Percentiles rank a stretch among this genome's conserved stretches.
phyloP scores from a whole-genome alignment of 192 early-diverging fungal genomes.

The Umbelopsis vinacea region DNA sequence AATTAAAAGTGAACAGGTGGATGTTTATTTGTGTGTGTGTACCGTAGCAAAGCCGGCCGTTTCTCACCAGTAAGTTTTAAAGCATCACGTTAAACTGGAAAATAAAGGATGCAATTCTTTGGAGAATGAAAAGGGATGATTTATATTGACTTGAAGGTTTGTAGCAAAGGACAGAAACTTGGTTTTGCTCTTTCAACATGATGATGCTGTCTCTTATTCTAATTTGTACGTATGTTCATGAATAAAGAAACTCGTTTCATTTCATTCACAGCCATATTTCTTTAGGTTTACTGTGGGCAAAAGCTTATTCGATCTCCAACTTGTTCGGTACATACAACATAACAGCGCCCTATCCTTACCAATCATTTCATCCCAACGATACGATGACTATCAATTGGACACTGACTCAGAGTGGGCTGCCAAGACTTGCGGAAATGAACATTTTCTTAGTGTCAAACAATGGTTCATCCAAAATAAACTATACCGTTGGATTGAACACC shows the following conservation, averaged over 20 bases:
- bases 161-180: no score
- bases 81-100: no score
- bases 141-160: no score
- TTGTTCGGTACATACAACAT: background rate
- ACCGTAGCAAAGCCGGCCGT: no score
- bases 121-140: no score
- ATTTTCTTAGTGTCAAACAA: slow-evolving; percentile 17
- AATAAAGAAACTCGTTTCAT: background rate
- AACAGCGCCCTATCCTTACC: background rate
- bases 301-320: background rate
- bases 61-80: no score
- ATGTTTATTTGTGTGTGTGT: no score
- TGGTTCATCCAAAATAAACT: background rate
- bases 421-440: slow-evolving; percentile 23
- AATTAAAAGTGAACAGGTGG: no score
- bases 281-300: background rate
- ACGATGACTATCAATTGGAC: slow-evolving; percentile 1
- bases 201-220: no score
- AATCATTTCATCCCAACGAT: background rate
- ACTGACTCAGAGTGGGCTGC: background rate
- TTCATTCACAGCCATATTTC: background rate
- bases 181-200: no score
- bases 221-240: no score
- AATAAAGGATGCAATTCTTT: no score
- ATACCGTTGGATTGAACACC: slow-evolving; percentile 2